These are phyloP conservation scores for Diaporthe helianthi DNA, from an alignment of 2,329 filamentous ascomycete genomes.

Conservation along the genomic window DNA sequence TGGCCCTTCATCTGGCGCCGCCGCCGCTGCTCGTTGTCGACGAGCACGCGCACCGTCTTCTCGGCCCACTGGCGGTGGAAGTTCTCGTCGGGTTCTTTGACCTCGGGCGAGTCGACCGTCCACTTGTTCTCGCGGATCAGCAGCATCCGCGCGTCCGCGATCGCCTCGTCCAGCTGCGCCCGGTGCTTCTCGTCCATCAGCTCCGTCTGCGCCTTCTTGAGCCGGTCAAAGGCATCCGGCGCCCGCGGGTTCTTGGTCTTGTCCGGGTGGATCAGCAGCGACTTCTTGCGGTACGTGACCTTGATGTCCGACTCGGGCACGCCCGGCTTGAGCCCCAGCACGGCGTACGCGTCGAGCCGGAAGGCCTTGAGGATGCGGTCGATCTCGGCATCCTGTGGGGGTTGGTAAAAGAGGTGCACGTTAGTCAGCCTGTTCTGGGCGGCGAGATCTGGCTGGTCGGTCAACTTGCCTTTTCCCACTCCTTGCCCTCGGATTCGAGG, in stretches of 20 bases:
- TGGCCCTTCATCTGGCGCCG: slow-evolving; percentile 88
- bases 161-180: slow-evolving; percentile 86
- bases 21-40: slow-evolving; percentile 89
- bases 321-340: slow-evolving; percentile 93
- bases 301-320: slow-evolving; percentile 98
- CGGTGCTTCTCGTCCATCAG: slow-evolving; percentile 95
- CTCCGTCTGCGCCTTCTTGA: slow-evolving; percentile 92
- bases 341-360: slow-evolving; percentile 80
- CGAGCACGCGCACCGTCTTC: slow-evolving; percentile 87
- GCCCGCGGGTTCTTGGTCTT: slow-evolving; percentile 92
- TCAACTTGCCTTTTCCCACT: slow-evolving; percentile 81
- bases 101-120: slow-evolving; percentile 85
- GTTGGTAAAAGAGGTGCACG: neutral
- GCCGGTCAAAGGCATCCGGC: slow-evolving; percentile 93
- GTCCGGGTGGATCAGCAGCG: slow-evolving; percentile 98
- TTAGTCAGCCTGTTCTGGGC: neutral
- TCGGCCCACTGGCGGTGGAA: slow-evolving; percentile 88
- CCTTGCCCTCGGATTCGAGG: slow-evolving; percentile 84
- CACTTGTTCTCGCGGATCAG: slow-evolving; percentile 94
- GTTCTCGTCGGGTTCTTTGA: slow-evolving; percentile 71
- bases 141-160: slow-evolving; percentile 93
- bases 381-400: slow-evolving; percentile 86
- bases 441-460: neutral
- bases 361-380: slow-evolving; percentile 93
- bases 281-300: slow-evolving; percentile 91